These are phyloP conservation scores for Malania oleifera DNA, from an alignment of 164 flowering plant genomes.

Conservation along the genomic window DNA sequence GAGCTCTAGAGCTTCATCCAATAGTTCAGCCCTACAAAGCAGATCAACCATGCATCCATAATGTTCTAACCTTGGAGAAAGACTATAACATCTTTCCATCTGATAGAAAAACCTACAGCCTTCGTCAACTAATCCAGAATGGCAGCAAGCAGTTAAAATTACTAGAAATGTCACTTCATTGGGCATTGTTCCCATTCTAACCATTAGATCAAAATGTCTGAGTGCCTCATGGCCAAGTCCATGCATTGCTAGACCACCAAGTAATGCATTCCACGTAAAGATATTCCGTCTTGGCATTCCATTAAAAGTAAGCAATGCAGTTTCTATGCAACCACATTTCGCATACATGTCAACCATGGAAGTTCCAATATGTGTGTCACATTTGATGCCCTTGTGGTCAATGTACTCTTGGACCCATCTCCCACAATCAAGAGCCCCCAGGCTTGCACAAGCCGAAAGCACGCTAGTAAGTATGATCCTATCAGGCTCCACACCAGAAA, in stretches of 20 bases:
- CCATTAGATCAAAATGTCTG: slow-evolving; percentile 30
- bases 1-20: slow-evolving; percentile 41
- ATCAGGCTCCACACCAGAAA: slow-evolving; percentile 36
- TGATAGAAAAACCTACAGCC: slow-evolving; percentile 30
- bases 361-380: slow-evolving; percentile 47
- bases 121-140: slow-evolving; percentile 52
- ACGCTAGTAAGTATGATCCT: slow-evolving; percentile 38
- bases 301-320: slow-evolving; percentile 30
- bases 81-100: slow-evolving; percentile 27
- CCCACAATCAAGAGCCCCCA: slow-evolving; percentile 46
- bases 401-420: slow-evolving; percentile 51
- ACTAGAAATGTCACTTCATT: slow-evolving; percentile 51
- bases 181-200: slow-evolving; percentile 24
- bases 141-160: slow-evolving; percentile 51
- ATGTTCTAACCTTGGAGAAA: slow-evolving; percentile 43
- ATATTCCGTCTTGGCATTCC: slow-evolving; percentile 24
- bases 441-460: slow-evolving; percentile 55
- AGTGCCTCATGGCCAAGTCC: slow-evolving; percentile 43
- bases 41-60: slow-evolving; percentile 60
- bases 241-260: slow-evolving; percentile 53
- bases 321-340: slow-evolving; percentile 53
- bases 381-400: slow-evolving; percentile 25
- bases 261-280: slow-evolving; percentile 43
- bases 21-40: slow-evolving; percentile 46
- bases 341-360: slow-evolving; percentile 59